A percentile compares a stretch with the other conserved stretches of the same genome.
Conservation (phyloP, 352 stramenopile genomes). For the Ochromonadaceae sp. region DNA sequence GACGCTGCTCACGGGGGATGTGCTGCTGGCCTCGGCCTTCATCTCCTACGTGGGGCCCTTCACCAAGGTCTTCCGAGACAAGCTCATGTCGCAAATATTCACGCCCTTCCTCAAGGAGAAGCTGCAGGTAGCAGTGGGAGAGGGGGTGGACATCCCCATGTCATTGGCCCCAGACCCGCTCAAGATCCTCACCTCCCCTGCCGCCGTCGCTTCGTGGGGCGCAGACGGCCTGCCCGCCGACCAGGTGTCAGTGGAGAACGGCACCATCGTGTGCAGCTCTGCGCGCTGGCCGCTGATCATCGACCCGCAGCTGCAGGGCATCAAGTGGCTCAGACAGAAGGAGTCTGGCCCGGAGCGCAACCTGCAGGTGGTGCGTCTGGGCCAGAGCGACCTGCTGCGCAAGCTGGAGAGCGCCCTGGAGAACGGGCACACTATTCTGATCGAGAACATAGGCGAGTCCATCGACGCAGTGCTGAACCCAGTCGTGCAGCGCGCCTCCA, state of each 20-base stretch:
- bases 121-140: slow-evolving; percentile 28
- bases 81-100: slow-evolving; percentile 80
- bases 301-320: slow-evolving; percentile 77
- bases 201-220: slow-evolving; percentile 80
- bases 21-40: slow-evolving; percentile 76
- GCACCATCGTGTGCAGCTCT: slow-evolving; percentile 71
- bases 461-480: slow-evolving; percentile 78
- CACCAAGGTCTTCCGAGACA: slow-evolving; percentile 78
- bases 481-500: slow-evolving; percentile 80
- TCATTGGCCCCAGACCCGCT: slow-evolving; percentile 66
- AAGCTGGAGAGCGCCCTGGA: slow-evolving; percentile 79
- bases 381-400: slow-evolving; percentile 80
- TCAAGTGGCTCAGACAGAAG: slow-evolving; percentile 78
- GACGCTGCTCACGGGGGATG: slow-evolving; percentile 74
- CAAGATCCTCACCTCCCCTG: slow-evolving; percentile 69
- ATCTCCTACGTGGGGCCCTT: slow-evolving; percentile 89
- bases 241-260: slow-evolving; percentile 80
- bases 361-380: slow-evolving; percentile 77
- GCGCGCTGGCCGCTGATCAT: slow-evolving; percentile 73
- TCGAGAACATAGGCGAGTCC: slow-evolving; percentile 82
- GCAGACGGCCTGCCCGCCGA: slow-evolving; percentile 73
- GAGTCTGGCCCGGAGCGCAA: slow-evolving; percentile 55
- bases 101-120: slow-evolving; percentile 67
- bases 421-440: slow-evolving; percentile 72
- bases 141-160: slow-evolving; percentile 66